These are phyloP conservation scores for Neurospora sp. DNA, from an alignment of 495 filamentous ascomycete species.

Conservation along the genomic window DNA sequence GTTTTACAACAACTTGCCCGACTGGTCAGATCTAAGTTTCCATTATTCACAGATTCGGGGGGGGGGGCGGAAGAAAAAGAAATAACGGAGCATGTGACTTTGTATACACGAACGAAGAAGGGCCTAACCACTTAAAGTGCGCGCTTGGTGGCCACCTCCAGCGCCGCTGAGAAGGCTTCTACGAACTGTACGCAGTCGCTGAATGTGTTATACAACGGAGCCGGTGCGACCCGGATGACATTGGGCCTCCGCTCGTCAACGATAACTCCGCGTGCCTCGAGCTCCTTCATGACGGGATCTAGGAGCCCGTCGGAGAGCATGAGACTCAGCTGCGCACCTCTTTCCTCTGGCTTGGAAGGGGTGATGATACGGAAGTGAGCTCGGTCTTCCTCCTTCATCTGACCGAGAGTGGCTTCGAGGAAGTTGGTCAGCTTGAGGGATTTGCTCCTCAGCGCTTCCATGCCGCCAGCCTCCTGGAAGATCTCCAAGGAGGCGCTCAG, in stretches of 20 bases:
- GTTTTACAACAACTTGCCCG: not conserved
- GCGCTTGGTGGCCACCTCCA: slow-evolving; percentile 23
- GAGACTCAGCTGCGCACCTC: slow-evolving; percentile 84
- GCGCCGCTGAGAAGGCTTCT: slow-evolving; percentile 46
- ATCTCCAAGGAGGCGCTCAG: slow-evolving; percentile 69
- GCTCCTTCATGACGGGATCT: slow-evolving; percentile 52
- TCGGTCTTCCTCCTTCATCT: slow-evolving; percentile 30
- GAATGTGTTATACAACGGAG: slow-evolving; percentile 82
- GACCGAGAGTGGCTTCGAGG: slow-evolving; percentile 58
- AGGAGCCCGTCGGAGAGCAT: slow-evolving; percentile 57
- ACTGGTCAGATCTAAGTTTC: not conserved
- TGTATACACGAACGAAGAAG: not conserved
- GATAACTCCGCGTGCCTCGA: slow-evolving; percentile 64
- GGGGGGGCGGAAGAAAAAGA: not conserved
- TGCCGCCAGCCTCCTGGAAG: slow-evolving; percentile 59
- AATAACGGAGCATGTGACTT: not conserved
- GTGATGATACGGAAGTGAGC: slow-evolving; percentile 70
- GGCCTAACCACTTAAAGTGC: not conserved
- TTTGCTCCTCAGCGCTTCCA: slow-evolving; percentile 60
- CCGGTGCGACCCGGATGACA: slow-evolving; percentile 85
- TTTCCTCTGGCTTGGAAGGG: slow-evolving; percentile 54
- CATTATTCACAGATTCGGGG: not conserved
- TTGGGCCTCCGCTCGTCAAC: slow-evolving; percentile 85
- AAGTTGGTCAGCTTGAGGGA: slow-evolving; percentile 70
- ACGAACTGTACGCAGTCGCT: slow-evolving; percentile 71